These are phyloP conservation scores for Tolypocladium inflatum DNA, from an alignment of 2,329 filamentous ascomycete genomes.

Conservation along the genomic window DNA sequence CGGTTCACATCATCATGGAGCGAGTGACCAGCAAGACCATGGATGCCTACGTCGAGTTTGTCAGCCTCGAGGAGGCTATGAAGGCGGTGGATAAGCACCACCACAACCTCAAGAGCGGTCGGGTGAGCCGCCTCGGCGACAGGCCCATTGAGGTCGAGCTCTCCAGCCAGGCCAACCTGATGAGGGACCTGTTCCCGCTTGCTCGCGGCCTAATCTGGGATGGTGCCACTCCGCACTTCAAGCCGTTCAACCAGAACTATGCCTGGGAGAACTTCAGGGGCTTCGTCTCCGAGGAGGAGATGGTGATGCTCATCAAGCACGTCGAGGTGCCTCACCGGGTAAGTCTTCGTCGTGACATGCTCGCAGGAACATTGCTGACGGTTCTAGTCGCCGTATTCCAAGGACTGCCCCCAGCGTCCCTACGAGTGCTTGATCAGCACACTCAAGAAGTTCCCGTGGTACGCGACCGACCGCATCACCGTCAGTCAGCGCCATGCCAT, in stretches of 20 bases:
- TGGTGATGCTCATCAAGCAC: constrained; percentile 55
- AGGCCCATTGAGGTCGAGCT: constrained; percentile 48
- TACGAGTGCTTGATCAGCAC: constrained; percentile 59
- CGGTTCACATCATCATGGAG: constrained; percentile 56
- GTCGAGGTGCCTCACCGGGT: constrained; percentile 53
- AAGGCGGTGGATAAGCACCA: constrained; percentile 40
- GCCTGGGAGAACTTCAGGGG: constrained; percentile 47
- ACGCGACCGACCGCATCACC: constrained; percentile 45
- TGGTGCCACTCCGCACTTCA: constrained; percentile 31
- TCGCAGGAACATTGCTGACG: constrained; percentile 2
- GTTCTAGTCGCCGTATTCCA: constrained; percentile 46
- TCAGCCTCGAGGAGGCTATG: constrained; percentile 41
- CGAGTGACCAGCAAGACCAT: constrained; percentile 52
- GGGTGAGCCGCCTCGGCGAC: constrained; percentile 42
- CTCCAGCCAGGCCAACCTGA: constrained; percentile 45
- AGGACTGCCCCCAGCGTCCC: constrained; percentile 52
- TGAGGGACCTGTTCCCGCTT: constrained; percentile 53
- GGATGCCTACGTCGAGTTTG: constrained; percentile 51
- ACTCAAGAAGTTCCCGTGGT: constrained; percentile 54
- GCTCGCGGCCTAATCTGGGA: constrained; percentile 48
- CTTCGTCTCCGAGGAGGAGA: constrained; percentile 53
- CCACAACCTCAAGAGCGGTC: constrained; percentile 24
- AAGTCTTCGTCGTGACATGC: constrained; percentile 20
- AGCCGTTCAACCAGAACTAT: constrained; percentile 22
- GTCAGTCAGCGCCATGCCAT: constrained; percentile 45